Percentiles rank a stretch among this genome's conserved stretches.
phyloP scores from a whole-genome alignment of 768 basidiomycete species.

The Kwoniella pini region DNA sequence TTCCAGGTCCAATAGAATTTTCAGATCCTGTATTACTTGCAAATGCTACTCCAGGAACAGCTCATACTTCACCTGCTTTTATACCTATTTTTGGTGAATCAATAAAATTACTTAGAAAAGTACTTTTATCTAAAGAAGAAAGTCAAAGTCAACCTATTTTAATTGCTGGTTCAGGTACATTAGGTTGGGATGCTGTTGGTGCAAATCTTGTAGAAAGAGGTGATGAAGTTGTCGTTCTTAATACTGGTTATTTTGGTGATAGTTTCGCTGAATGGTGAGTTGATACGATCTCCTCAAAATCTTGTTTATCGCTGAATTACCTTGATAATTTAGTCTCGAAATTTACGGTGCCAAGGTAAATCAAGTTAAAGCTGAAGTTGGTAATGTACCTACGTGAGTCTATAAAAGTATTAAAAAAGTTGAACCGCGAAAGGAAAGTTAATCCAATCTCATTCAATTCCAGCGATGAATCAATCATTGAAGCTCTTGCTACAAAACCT shows the following conservation, averaged over 20 bases:
- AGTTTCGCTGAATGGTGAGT: slow-evolving; percentile 80
- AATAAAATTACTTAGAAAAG: slow-evolving; percentile 78
- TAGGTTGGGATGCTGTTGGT: slow-evolving; percentile 90
- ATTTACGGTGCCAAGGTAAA: slow-evolving; percentile 87
- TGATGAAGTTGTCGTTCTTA: slow-evolving; percentile 62
- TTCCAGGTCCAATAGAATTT: slow-evolving; percentile 63
- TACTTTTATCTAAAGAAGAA: slow-evolving; percentile 68
- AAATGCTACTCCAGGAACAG: slow-evolving; percentile 66
- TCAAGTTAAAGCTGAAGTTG: slow-evolving; percentile 78
- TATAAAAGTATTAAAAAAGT: not conserved
- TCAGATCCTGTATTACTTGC: slow-evolving; percentile 80
- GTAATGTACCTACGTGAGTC: slow-evolving; percentile 65
- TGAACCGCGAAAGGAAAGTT: too few relatives aligned
- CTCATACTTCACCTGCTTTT: slow-evolving; percentile 86
- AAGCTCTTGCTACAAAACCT: slow-evolving; percentile 72
- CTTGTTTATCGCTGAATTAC: too few relatives aligned
- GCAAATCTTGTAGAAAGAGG: slow-evolving; percentile 73
- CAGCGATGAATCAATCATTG: slow-evolving; percentile 51
- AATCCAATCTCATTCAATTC: too few relatives aligned
- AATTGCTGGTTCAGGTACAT: slow-evolving; percentile 89
- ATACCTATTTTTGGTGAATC: slow-evolving; percentile 83
- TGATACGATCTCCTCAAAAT: too few relatives aligned
- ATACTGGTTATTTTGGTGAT: slow-evolving; percentile 93
- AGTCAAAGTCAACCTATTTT: slow-evolving; percentile 73
- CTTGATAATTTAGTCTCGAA: slow-evolving; percentile 62